Conservation (phyloP, 345 rosid genomes). For the Litchi chinensis region DNA sequence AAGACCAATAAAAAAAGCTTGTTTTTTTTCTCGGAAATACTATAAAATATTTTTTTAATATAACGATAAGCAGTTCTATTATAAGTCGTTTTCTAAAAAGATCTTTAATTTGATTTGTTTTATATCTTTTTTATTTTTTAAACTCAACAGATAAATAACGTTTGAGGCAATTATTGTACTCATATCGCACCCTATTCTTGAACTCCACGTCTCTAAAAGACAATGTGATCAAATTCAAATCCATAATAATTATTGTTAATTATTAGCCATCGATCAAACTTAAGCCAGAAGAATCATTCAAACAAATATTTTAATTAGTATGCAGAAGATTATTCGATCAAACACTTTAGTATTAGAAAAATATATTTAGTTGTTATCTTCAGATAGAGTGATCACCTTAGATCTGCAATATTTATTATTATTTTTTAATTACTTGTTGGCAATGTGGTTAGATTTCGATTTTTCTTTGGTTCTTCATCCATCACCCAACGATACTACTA, state of each 20-base stretch:
- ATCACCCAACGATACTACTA: not conserved
- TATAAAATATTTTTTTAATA: too few relatives aligned
- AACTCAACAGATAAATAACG: not conserved
- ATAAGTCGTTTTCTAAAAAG: not conserved
- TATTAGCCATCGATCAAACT: not conserved
- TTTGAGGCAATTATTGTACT: not conserved
- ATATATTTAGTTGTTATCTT: not conserved
- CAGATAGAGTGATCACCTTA: not conserved
- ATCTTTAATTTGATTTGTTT: not conserved
- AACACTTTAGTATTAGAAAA: slow-evolving; percentile 4
- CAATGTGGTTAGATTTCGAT: slow-evolving; percentile 6
- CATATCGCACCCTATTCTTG: slow-evolving; percentile 4
- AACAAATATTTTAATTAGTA: slow-evolving; percentile 10
- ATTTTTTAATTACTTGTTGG: not conserved
- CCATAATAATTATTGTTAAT: not conserved
- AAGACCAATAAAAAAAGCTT: too few relatives aligned
- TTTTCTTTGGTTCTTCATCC: not conserved
- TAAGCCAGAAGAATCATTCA: slow-evolving; percentile 21
- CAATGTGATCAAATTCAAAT: not conserved
- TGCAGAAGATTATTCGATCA: not conserved
- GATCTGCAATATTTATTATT: slow-evolving; percentile 1
- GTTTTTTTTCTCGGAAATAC: too few relatives aligned
- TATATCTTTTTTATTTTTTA: not conserved
- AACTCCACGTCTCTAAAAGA: slow-evolving; percentile 3
- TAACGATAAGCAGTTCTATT: too few relatives aligned